Evolutionary conservation across 495 filamentous ascomycete genomes (phyloP).

Genomic region (Daldinia bambusicola): DNA sequence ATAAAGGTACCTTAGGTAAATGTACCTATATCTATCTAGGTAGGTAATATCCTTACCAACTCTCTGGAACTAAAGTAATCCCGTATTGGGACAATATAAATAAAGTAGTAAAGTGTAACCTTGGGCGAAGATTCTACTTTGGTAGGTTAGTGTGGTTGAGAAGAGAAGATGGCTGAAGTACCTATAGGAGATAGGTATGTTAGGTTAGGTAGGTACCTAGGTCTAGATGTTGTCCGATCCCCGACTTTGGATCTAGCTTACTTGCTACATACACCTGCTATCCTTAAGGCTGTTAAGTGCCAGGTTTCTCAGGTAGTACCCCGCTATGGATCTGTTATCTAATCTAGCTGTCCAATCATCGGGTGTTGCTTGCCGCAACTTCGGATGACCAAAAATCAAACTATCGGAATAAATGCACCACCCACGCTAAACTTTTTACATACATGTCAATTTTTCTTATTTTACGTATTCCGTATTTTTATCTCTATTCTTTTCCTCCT

Average conservation of each 20-base stretch:
- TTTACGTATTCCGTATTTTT: neutral
- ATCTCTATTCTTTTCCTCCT: neutral
- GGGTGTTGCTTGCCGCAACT: neutral
- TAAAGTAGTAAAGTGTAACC: conserved; percentile 24
- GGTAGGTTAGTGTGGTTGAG: neutral
- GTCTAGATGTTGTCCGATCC: conserved; percentile 1
- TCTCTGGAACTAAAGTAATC: conserved; percentile 13
- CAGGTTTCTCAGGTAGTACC: conserved; percentile 1
- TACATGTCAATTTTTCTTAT: conserved; percentile 6
- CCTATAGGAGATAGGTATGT: neutral
- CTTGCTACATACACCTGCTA: too few species aligned
- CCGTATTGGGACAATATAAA: conserved; percentile 1
- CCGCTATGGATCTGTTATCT: conserved; percentile 22
- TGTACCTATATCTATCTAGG: too few species aligned
- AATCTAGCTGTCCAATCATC: conserved; percentile 18
- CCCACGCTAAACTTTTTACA: conserved; percentile 24
- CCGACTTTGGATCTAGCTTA: neutral
- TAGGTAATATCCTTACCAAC: neutral
- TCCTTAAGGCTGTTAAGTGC: too few species aligned
- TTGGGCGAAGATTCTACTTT: conserved; percentile 24
- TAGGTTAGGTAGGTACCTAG: too few species aligned
- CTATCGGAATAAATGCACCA: neutral
- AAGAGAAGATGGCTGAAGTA: neutral
- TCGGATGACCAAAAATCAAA: conserved; percentile 5
- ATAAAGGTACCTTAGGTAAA: neutral